These are phyloP conservation scores for Capsella bursapastoris DNA, from an alignment of 345 rosid genomes.

Conservation along the genomic window DNA sequence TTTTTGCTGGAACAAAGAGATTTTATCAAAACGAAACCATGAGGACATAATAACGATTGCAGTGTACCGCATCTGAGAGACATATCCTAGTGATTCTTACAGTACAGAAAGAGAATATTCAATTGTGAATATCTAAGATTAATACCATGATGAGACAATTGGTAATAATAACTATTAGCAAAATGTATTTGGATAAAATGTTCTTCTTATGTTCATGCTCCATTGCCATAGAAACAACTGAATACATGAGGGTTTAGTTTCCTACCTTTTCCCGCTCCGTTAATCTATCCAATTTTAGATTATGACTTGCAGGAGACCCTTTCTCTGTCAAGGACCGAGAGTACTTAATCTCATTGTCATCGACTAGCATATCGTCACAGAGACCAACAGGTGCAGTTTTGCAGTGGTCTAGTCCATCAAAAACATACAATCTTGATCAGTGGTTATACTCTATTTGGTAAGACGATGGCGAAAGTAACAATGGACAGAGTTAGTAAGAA, in stretches of 20 bases:
- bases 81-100: slow-evolving; percentile 14
- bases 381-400: slow-evolving; percentile 56
- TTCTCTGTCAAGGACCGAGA: slow-evolving; percentile 78
- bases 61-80: background rate
- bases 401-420: slow-evolving; percentile 73
- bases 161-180: background rate
- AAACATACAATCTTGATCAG: slow-evolving; percentile 46
- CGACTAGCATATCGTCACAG: slow-evolving; percentile 45
- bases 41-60: background rate
- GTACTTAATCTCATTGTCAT: slow-evolving; percentile 53
- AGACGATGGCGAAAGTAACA: background rate
- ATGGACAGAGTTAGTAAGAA: background rate
- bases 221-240: background rate
- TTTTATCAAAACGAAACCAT: slow-evolving; percentile 6
- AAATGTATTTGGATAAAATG: background rate
- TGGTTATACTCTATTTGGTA: background rate
- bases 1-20: slow-evolving; percentile 61
- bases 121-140: background rate
- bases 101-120: background rate
- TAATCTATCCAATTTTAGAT: slow-evolving; percentile 68
- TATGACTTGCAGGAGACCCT: slow-evolving; percentile 53
- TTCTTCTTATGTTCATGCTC: background rate
- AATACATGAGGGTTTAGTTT: slow-evolving; percentile 6
- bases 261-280: slow-evolving; percentile 88
- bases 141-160: background rate